Base-by-base conservation (phyloP, 2,329 filamentous ascomycete species). In the Neofusicoccum ribis region DNA sequence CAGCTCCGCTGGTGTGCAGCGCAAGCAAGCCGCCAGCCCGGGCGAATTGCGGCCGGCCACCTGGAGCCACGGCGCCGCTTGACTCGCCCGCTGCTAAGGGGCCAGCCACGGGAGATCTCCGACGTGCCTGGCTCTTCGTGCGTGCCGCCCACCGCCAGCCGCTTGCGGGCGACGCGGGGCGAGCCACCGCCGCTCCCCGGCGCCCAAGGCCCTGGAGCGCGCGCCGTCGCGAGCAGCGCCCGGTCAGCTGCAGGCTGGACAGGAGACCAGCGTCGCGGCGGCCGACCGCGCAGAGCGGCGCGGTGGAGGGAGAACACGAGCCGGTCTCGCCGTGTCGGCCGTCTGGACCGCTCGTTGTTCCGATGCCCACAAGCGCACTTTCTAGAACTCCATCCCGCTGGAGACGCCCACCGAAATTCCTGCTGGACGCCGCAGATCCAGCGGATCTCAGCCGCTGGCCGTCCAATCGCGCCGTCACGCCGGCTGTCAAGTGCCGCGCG, bases 31-130 rank as follows among this genome's bases (percentile, higher is more conserved):
- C 56, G 27, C 54, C 41, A 47, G 43, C 31, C 41, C 41, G 43
- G 56, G 41, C 56, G 56, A 20, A 59, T 59, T 59, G 54, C 54
- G 54, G 54, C 23, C 54, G 51, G 54, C 39, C 39, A 46, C 37
- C 54, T 59, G 37, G 51, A 41, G 36, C 37, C 37, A 11, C 37
- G 4, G 37, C 37, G 37, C 17, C 5, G 7, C 54, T 59, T 47
- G 43, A 47, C 56, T 47, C 56, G 43, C 41, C 43, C 39, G 31
- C 23, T 39, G 46, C 36, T 51, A 49, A 62, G 34, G 46, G 59
- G 58, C 52, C 44, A 62, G 44, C 14, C 59, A 20, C 59, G 59
- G 59, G 59, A 51, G 59, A 62, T 62, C 59, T 51, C 23, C 59
- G 20, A 44, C 46, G 34, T 51, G 56, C 56, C 56, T 60, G 52